Evolutionary conservation across 176 grass and related monocot species (phyloP), one percentile per base, ranked within the genome.

Genomic region (Echinochloa phyllopogon): DNA sequence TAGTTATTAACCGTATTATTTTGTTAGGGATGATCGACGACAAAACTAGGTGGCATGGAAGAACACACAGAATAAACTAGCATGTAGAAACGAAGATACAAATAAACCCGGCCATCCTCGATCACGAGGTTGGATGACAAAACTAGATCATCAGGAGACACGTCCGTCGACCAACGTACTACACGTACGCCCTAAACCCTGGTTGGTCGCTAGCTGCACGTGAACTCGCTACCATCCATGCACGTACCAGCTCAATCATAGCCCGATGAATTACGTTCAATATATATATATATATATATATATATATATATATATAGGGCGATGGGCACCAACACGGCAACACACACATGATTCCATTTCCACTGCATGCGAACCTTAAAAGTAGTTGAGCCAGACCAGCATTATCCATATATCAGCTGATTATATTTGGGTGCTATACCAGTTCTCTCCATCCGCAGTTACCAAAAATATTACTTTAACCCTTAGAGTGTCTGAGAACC

Each of bases 171-270:
- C 24, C 65, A n/a, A 58, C 61, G 48, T 29, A 50, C 45, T 23
- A 20, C 6, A 43, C 10, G 6, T 45, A 74, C 56, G 12, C 23
- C 14, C 81, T 27, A 29, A 50, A 18, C 42, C 58, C 8, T 23
- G 39, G 27, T 53, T 42, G 56, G 8, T 50, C 9, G 36, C 3
- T 60, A 27, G 53, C 65, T 45, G 74, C 75, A 84, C 87, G 87
- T 79, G 87, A 84, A 74, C 87, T 42, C 65, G 38, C 74, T 37
- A 72, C 43, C 18, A 47, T 64, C 50, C 39, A 61, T 20, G 24
- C 59, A 59, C 23, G 24, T 48, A 59, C 23, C 60, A 67, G 18
- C 69, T 39, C 25, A 63, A 50, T 59, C 5, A 63, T 21, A 64
- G 55, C 8, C 21, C 20, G 42, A 9, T 9, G 29, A 33, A 2